phyloP scores from a whole-genome alignment of 1,139 yeast species.

The Geotrichum aggregatum region DNA sequence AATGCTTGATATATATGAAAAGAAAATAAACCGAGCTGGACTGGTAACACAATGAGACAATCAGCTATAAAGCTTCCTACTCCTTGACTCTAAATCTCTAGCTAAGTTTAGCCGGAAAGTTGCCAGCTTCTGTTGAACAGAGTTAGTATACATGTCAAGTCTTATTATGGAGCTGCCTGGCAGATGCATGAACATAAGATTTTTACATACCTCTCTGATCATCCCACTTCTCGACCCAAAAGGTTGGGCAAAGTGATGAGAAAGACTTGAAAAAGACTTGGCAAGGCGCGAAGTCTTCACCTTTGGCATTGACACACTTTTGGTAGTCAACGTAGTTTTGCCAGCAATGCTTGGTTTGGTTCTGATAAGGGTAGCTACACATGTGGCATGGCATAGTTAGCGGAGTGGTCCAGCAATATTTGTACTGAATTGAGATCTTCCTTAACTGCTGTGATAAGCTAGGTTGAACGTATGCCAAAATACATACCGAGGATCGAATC shows the following conservation, averaged over 20 bases:
- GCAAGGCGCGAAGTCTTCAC: slow-evolving; percentile 98
- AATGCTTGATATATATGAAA: neutral
- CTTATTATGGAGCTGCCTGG: neutral
- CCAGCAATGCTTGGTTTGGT: slow-evolving; percentile 98
- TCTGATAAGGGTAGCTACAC: slow-evolving; percentile 65
- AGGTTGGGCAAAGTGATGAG: slow-evolving; percentile 85
- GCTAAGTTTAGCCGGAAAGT: slow-evolving; percentile 60
- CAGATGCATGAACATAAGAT: neutral
- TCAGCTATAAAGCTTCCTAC: no score
- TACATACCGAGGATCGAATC: slow-evolving; percentile 24
- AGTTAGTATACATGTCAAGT: neutral
- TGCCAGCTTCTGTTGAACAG: slow-evolving; percentile 46
- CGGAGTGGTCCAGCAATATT: neutral
- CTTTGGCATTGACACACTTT: slow-evolving; percentile 94
- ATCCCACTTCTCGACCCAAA: slow-evolving; percentile 95
- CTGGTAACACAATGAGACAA: no score
- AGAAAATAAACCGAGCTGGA: neutral
- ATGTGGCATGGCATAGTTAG: neutral
- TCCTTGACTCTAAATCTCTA: no score
- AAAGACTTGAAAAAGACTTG: slow-evolving; percentile 88
- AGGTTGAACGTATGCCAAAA: neutral
- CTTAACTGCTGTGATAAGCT: neutral
- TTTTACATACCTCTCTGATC: slow-evolving; percentile 60
- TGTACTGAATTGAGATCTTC: no score
- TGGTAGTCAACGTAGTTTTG: slow-evolving; percentile 96